Conservation (phyloP, 164 flowering plant genomes). For the Santalum album region DNA sequence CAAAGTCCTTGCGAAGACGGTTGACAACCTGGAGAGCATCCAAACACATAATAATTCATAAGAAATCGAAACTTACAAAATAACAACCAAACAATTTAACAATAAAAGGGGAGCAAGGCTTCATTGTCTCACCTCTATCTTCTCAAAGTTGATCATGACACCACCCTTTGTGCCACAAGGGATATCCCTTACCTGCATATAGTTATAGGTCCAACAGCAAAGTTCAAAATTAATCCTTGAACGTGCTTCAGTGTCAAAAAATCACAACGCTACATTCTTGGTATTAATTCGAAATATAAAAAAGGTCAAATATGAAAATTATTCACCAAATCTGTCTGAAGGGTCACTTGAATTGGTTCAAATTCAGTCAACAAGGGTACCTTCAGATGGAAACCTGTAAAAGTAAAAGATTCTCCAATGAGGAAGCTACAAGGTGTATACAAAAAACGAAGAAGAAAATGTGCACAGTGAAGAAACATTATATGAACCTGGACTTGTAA, state of each 20-base stretch:
- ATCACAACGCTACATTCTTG: not conserved
- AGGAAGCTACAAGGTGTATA: not conserved
- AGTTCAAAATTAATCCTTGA: not conserved
- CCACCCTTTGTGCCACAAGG: constrained; percentile 99
- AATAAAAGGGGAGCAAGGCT: not conserved
- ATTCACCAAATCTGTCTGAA: constrained; percentile 88
- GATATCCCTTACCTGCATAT: constrained; percentile 70
- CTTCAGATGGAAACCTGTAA: constrained; percentile 80
- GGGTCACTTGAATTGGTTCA: constrained; percentile 93
- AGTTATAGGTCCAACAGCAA: not conserved
- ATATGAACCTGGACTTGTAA: constrained; percentile 70
- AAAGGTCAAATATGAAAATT: no score
- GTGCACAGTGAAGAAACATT: not conserved
- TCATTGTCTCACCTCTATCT: constrained; percentile 57
- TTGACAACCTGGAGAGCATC: constrained; percentile 66
- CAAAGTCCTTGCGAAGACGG: constrained; percentile 73
- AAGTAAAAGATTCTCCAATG: not conserved
- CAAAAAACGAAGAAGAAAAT: constrained; percentile 1
- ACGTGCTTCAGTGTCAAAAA: no score
- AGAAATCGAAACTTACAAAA: not conserved
- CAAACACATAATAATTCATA: constrained; percentile 5
- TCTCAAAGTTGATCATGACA: constrained; percentile 90
- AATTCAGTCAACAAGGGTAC: constrained; percentile 74
- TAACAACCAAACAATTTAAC: not conserved
- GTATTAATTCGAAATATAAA: no score